phyloP scores from a whole-genome alignment of 805 yeast genomes.

The Pichia membranifaciens region DNA sequence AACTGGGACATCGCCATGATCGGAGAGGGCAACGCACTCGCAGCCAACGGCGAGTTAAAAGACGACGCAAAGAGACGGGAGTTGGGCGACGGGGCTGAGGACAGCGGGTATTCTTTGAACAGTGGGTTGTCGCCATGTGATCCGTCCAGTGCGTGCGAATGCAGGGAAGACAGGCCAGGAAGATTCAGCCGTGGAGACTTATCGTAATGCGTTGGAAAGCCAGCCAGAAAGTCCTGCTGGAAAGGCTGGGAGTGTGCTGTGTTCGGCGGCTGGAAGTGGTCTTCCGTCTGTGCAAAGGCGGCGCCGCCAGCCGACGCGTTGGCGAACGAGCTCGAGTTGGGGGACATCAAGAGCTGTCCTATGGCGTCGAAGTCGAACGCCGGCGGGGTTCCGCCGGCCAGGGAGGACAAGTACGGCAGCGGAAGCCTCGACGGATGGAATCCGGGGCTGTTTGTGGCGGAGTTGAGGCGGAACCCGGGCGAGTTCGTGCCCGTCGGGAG shows the following conservation, averaged over 20 bases:
- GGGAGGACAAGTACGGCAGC: neutral
- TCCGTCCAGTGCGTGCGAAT: too few species aligned
- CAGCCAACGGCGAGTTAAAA: neutral
- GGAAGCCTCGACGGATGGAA: neutral
- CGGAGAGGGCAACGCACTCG: neutral
- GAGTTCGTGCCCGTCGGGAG: neutral
- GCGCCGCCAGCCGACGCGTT: too few species aligned
- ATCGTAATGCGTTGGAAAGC: too few species aligned
- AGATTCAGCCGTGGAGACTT: too few species aligned
- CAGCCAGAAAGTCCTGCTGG: too few species aligned
- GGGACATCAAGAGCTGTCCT: conserved; percentile 11
- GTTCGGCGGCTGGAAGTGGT: too few species aligned
- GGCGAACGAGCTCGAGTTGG: neutral
- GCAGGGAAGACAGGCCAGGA: too few species aligned
- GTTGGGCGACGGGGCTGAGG: neutral
- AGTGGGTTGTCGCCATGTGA: too few species aligned
- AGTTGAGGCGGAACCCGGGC: neutral
- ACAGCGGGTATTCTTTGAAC: too few species aligned
- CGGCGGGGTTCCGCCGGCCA: neutral
- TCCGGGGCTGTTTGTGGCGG: neutral
- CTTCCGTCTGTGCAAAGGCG: too few species aligned
- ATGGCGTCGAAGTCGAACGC: conserved; percentile 9
- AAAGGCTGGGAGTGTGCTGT: too few species aligned
- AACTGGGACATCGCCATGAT: neutral
- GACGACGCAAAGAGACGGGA: neutral